Conservation (phyloP, 129 eudicot species). For the Flaveria trinervia region DNA sequence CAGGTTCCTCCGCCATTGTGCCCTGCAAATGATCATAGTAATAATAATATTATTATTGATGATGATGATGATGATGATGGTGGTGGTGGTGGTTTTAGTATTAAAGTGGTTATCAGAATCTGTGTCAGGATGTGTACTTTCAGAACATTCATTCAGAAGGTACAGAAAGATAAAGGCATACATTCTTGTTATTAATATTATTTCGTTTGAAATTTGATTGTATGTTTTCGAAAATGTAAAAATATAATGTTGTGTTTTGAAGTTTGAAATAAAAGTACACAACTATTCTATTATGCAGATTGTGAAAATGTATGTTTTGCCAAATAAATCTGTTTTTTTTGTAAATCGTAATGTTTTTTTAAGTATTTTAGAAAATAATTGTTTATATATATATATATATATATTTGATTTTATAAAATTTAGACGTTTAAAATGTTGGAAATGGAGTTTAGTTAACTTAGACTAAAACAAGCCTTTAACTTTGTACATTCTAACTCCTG, state of each 20-base stretch:
- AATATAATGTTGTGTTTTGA: background rate
- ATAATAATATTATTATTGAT: too few relatives aligned
- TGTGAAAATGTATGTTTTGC: too few relatives aligned
- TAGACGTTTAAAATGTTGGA: background rate
- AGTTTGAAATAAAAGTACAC: background rate
- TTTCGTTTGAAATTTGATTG: too few relatives aligned
- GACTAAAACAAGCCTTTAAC: background rate
- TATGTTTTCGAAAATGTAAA: background rate
- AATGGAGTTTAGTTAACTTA: background rate
- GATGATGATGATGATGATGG: too few relatives aligned
- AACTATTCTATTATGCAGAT: too few relatives aligned
- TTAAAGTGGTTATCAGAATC: background rate
- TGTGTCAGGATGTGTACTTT: constrained; percentile 41
- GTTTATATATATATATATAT: background rate
- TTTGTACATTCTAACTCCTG: background rate
- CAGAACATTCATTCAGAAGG: constrained; percentile 26
- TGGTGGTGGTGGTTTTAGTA: too few relatives aligned
- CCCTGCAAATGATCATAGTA: constrained; percentile 41
- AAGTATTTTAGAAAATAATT: too few relatives aligned
- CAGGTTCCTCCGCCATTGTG: constrained; percentile 59
- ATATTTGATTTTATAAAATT: background rate
- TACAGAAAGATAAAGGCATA: constrained; percentile 12
- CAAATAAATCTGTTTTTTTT: too few relatives aligned
- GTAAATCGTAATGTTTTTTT: background rate
- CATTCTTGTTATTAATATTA: background rate